A percentile compares a stretch with the other conserved stretches of the same genome.
Conservation (phyloP, 148 eudicot genomes). For the Polygonum aviculare region DNA sequence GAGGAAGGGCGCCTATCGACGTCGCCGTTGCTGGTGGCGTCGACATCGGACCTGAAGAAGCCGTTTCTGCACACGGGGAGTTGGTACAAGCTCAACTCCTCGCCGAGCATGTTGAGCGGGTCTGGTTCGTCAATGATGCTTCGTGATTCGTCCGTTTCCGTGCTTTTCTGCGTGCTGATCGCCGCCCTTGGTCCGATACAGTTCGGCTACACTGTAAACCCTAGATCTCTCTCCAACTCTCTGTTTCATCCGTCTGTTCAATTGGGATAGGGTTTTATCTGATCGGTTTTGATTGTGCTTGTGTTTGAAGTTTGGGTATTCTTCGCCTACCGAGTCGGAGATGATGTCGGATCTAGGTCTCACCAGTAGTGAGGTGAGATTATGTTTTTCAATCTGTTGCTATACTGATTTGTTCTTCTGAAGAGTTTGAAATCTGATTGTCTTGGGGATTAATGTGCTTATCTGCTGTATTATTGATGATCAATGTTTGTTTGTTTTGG, state of each 20-base stretch:
- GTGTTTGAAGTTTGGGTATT: slow-evolving; percentile 62
- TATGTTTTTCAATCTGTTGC: neutral
- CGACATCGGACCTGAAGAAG: slow-evolving; percentile 33
- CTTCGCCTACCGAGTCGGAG: slow-evolving; percentile 72
- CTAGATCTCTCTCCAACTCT: neutral
- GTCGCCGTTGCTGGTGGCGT: neutral
- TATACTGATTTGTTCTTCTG: neutral
- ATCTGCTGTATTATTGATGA: neutral
- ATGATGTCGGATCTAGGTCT: slow-evolving; percentile 64
- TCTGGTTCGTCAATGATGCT: slow-evolving; percentile 46
- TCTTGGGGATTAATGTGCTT: neutral
- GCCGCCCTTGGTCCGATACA: slow-evolving; percentile 83
- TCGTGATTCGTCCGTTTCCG: slow-evolving; percentile 55
- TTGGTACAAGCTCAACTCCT: slow-evolving; percentile 57
- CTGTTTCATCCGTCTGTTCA: neutral
- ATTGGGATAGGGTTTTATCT: neutral
- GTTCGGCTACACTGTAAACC: slow-evolving; percentile 65
- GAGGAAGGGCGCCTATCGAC: neutral
- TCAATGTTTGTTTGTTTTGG: neutral
- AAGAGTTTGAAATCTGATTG: neutral
- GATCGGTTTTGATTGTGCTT: neutral
- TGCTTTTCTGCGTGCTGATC: slow-evolving; percentile 59
- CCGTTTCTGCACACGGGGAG: slow-evolving; percentile 79
- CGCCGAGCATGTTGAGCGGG: slow-evolving; percentile 48
- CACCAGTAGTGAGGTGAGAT: slow-evolving; percentile 52